phyloP scores from a whole-genome alignment of 2,329 filamentous ascomycete species.

The Stagonosporopsis chrysanthemi region DNA sequence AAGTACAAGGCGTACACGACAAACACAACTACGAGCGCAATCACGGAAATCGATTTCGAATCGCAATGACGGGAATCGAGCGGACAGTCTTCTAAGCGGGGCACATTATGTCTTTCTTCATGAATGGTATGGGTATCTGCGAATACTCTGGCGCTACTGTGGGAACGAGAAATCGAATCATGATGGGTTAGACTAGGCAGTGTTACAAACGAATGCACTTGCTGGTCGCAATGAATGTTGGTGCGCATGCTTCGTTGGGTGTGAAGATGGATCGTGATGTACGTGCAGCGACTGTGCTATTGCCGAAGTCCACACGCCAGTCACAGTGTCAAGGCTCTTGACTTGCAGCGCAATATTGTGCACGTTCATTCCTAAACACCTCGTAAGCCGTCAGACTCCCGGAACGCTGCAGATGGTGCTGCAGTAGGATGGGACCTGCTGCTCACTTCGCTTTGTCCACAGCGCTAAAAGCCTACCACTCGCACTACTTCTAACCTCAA shows the following conservation, averaged over 20 bases:
- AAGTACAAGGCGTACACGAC: constrained; percentile 19
- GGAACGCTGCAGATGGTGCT: no score
- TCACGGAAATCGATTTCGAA: constrained; percentile 41
- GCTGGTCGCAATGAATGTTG: constrained; percentile 40
- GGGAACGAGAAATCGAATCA: constrained; percentile 44
- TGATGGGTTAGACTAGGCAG: constrained; percentile 50
- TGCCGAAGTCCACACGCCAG: background rate
- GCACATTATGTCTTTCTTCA: constrained; percentile 25
- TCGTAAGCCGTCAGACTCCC: background rate
- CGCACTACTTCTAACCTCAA: background rate
- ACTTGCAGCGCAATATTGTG: background rate
- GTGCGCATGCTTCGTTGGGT: constrained; percentile 5
- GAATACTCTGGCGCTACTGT: constrained; percentile 48
- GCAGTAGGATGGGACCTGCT: background rate
- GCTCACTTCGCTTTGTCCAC: background rate
- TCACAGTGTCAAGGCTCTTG: background rate
- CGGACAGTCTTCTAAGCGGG: constrained; percentile 34
- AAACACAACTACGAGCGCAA: constrained; percentile 38
- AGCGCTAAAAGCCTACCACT: background rate
- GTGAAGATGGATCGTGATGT: constrained; percentile 18
- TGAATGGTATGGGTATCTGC: constrained; percentile 23
- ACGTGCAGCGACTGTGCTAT: background rate
- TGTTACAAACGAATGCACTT: constrained; percentile 44
- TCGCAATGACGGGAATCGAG: constrained; percentile 30
- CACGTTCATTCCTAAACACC: background rate